These are phyloP conservation scores for Crotalaria pallida DNA, from an alignment of 306 rosid species.

Conservation along the genomic window DNA sequence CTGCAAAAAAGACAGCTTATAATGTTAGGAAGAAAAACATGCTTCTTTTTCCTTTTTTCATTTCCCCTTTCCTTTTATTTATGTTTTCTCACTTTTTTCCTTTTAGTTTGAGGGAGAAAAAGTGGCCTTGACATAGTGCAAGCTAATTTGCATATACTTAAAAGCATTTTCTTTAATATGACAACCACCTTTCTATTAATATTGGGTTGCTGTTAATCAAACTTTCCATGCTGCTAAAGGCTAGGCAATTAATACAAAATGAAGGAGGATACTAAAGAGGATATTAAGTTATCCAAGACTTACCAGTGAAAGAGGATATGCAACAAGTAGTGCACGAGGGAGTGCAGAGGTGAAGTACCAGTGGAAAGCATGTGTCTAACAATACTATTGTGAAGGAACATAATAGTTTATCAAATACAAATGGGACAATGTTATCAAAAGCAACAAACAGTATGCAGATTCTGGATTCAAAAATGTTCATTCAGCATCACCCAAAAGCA, in stretches of 20 bases:
- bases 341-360: constrained; percentile 97
- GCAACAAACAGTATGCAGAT: background rate
- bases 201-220: background rate
- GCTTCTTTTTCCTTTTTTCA: background rate
- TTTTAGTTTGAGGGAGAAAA: background rate
- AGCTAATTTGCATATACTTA: constrained; percentile 3
- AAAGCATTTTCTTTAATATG: background rate
- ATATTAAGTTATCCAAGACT: constrained; percentile 23
- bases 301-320: constrained; percentile 89
- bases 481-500: background rate
- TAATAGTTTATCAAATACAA: constrained; percentile 12
- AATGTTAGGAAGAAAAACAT: constrained; percentile 19
- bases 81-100: background rate
- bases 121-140: background rate
- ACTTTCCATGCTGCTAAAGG: background rate
- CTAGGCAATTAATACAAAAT: background rate
- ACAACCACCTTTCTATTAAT: background rate
- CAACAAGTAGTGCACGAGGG: constrained; percentile 85
- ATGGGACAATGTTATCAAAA: constrained; percentile 7
- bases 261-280: background rate
- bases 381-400: constrained; percentile 42
- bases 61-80: background rate
- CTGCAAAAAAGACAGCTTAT: constrained; percentile 49
- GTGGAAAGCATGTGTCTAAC: constrained; percentile 72
- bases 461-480: background rate